phyloP scores from a whole-genome alignment of 106 monocot species.

The Dendrobium chrysotoxum region DNA sequence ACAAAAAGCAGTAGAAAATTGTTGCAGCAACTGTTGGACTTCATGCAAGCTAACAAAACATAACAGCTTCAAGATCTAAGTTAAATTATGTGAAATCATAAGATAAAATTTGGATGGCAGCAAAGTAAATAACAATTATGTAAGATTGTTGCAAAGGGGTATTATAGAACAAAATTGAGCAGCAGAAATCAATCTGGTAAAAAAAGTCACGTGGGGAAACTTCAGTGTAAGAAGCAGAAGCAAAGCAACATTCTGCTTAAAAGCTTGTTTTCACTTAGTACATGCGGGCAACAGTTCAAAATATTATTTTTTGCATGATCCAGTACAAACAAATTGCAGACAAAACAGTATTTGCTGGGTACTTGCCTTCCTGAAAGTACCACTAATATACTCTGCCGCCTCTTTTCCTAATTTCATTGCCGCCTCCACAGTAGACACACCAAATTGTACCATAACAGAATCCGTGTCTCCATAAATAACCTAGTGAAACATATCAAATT shows the following conservation, averaged over 20 bases:
- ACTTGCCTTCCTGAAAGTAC: conserved; percentile 78
- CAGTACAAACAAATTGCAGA: background rate
- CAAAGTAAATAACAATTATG: background rate
- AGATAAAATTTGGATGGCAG: background rate
- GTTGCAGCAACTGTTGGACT: background rate
- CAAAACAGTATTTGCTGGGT: background rate
- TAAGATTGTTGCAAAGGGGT: background rate
- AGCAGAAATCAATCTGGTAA: background rate
- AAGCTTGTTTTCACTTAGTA: background rate
- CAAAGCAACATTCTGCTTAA: background rate
- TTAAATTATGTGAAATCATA: background rate
- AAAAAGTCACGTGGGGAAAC: background rate
- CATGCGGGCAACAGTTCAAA: background rate
- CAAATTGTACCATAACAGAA: conserved; percentile 99
- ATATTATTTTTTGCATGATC: background rate
- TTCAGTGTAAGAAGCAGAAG: background rate
- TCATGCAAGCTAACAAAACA: background rate
- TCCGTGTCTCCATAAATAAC: conserved; percentile 98
- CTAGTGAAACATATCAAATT: conserved; percentile 25
- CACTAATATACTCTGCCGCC: conserved; percentile 87
- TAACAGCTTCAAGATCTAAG: background rate
- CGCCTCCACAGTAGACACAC: conserved; percentile 75
- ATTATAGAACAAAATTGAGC: background rate
- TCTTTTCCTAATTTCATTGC: conserved; percentile 96
- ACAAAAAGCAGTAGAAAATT: background rate